A percentile compares a stretch with the other conserved stretches of the same genome.
These are phyloP conservation scores for Lasiosphaeris hirsuta DNA, from an alignment of 495 filamentous ascomycete genomes.

Conservation along the genomic window DNA sequence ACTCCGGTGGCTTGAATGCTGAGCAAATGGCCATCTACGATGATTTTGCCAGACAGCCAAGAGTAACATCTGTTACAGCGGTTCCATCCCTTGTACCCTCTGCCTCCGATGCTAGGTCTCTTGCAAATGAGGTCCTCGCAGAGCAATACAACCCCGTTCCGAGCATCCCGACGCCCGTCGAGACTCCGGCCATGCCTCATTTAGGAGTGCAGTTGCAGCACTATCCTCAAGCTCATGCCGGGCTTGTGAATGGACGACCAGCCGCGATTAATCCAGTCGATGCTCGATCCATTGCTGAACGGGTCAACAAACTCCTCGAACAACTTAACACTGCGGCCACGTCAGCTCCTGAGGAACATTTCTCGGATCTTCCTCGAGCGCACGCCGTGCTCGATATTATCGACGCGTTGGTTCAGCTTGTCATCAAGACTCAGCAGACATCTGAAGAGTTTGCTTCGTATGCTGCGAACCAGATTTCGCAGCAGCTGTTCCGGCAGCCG, in stretches of 20 bases:
- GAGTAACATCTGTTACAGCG: conserved; percentile 44
- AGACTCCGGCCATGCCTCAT: conserved; percentile 73
- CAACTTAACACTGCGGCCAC: conserved; percentile 65
- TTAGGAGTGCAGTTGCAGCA: conserved; percentile 57
- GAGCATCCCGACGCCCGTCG: conserved; percentile 74
- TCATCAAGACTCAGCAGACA: conserved; percentile 52
- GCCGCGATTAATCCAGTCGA: conserved; percentile 66
- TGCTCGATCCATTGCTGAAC: conserved; percentile 56
- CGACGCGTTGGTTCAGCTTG: conserved; percentile 49
- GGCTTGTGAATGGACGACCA: conserved; percentile 46
- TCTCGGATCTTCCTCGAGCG: conserved; percentile 63
- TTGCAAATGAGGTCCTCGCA: conserved; percentile 71
- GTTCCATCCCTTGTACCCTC: conserved; percentile 43
- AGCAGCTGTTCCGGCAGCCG: conserved; percentile 55
- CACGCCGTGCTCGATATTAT: conserved; percentile 63
- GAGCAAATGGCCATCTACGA: conserved; percentile 96
- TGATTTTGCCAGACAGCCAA: conserved; percentile 82
- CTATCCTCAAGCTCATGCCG: conserved; percentile 55
- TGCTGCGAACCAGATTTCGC: conserved; percentile 68
- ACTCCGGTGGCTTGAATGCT: conserved; percentile 66
- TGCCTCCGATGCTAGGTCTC: conserved; percentile 49
- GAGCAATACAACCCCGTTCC: conserved; percentile 77
- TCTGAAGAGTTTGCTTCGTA: conserved; percentile 66
- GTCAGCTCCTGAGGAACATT: conserved; percentile 64
- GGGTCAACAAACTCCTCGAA: conserved; percentile 64